These are phyloP conservation scores for Coemansia sp. DNA, from an alignment of 192 early-diverging fungal species.

Conservation along the genomic window DNA sequence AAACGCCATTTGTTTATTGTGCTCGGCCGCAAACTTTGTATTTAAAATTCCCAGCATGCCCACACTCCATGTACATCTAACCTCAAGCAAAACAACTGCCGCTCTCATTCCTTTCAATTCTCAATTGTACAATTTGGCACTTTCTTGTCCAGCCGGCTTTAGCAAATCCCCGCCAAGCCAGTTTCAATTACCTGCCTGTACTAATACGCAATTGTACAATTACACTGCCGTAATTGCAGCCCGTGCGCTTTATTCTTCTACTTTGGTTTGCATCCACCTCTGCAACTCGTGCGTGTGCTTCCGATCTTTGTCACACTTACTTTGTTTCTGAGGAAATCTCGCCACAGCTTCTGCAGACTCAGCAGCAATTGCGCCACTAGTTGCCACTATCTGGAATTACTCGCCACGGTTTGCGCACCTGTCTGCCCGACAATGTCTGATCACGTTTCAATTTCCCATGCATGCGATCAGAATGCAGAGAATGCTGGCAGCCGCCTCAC, in stretches of 20 bases:
- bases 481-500: constrained; percentile 4
- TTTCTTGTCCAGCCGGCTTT: not conserved
- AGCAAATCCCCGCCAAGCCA: not conserved
- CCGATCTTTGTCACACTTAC: not conserved
- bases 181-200: not conserved
- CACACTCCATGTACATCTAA: not conserved
- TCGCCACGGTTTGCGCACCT: not conserved
- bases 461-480: constrained; percentile 41
- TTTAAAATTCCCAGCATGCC: constrained; percentile 8
- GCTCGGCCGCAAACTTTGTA: not conserved
- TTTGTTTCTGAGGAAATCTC: not conserved
- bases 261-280: not conserved
- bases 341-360: constrained; percentile 1
- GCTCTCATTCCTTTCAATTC: not conserved
- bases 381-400: not conserved
- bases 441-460: constrained; percentile 17
- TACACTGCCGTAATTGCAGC: not conserved
- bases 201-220: constrained; percentile 6
- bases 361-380: not conserved
- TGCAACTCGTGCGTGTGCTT: not conserved
- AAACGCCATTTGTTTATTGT: not conserved
- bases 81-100: not conserved
- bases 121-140: constrained; percentile 27
- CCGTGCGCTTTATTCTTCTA: not conserved
- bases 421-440: constrained; percentile 16